A percentile compares a stretch with the other conserved stretches of the same genome.
Evolutionary conservation across 176 grass and related monocot species (phyloP).

Genomic region (Ampelocalamus luodianensis): DNA sequence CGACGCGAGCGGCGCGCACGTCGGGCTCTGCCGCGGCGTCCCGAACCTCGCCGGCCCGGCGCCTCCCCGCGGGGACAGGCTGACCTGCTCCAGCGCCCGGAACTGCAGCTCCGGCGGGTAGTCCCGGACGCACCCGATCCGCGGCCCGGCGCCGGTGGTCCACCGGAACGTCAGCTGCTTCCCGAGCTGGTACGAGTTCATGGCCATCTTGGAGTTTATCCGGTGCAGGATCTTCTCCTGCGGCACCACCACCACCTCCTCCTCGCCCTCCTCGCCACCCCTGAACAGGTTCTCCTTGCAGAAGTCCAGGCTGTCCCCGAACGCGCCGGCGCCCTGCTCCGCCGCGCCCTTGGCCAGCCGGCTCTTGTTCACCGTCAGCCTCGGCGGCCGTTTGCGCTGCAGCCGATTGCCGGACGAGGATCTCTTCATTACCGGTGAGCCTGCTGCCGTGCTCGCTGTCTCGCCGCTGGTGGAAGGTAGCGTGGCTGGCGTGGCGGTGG

Average conservation of each 20-base stretch:
- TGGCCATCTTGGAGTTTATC: slow-evolving; percentile 79
- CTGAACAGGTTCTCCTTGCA: slow-evolving; percentile 67
- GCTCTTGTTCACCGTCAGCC: slow-evolving; percentile 43
- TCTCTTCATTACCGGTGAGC: slow-evolving; percentile 43
- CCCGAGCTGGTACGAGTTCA: slow-evolving; percentile 82
- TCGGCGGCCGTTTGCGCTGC: slow-evolving; percentile 49
- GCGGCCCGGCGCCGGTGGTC: slow-evolving; percentile 75
- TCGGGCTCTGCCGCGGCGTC: slow-evolving; percentile 32
- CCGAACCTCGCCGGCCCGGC: slow-evolving; percentile 25
- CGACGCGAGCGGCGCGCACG: slow-evolving; percentile 24
- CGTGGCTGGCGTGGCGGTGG: background rate
- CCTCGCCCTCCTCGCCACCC: slow-evolving; percentile 36
- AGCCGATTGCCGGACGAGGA: slow-evolving; percentile 50
- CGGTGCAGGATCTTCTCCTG: slow-evolving; percentile 77
- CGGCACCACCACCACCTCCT: slow-evolving; percentile 47
- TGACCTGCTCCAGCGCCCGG: slow-evolving; percentile 73
- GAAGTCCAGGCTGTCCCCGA: slow-evolving; percentile 54
- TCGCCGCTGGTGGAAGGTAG: slow-evolving; percentile 8
- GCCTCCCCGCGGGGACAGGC: slow-evolving; percentile 65
- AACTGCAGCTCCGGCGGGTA: slow-evolving; percentile 87
- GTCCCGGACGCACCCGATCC: slow-evolving; percentile 85
- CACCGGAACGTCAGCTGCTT: slow-evolving; percentile 83
- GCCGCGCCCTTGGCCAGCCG: slow-evolving; percentile 17
- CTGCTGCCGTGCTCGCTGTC: background rate
- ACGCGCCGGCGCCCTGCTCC: slow-evolving; percentile 39